Percentiles rank a stretch among this genome's conserved stretches.
Evolutionary conservation across 1,139 yeast genomes (phyloP).

Genomic region (Nakaseomyces bracarensis): DNA sequence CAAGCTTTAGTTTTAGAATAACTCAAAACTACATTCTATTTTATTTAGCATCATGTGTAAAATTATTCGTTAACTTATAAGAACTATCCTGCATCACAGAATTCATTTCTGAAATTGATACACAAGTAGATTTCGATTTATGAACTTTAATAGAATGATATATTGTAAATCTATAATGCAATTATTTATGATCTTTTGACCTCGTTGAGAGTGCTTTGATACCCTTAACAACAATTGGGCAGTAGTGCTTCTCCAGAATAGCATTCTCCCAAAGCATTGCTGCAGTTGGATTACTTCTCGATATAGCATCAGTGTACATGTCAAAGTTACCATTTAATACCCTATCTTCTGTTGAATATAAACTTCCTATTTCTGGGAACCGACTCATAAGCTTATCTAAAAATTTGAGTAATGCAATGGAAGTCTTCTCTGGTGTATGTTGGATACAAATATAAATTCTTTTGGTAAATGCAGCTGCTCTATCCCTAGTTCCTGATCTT

Average conservation of each 20-base stretch:
- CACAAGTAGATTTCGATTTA: neutral
- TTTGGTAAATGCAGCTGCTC: constrained; percentile 81
- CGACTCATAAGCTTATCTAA: constrained; percentile 66
- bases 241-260: constrained; percentile 69
- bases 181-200: constrained; percentile 27
- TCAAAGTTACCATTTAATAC: constrained; percentile 69
- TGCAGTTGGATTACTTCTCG: constrained; percentile 75
- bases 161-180: constrained; percentile 4
- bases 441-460: constrained; percentile 57
- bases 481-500: constrained; percentile 56
- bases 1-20: constrained; percentile 1
- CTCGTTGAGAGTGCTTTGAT: constrained; percentile 37
- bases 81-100: neutral
- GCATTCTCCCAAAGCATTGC: constrained; percentile 87
- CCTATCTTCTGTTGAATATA: constrained; percentile 83
- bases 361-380: constrained; percentile 59
- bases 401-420: constrained; percentile 68
- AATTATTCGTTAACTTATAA: too few relatives aligned
- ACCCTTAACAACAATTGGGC: constrained; percentile 63
- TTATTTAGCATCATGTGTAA: neutral
- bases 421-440: constrained; percentile 82
- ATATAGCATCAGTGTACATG: constrained; percentile 57
- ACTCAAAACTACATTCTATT: neutral
- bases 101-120: too few relatives aligned
- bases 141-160: neutral